Evolutionary conservation across 192 early-diverging fungal genomes (phyloP).

Genomic region (Linnemannia exigua): DNA sequence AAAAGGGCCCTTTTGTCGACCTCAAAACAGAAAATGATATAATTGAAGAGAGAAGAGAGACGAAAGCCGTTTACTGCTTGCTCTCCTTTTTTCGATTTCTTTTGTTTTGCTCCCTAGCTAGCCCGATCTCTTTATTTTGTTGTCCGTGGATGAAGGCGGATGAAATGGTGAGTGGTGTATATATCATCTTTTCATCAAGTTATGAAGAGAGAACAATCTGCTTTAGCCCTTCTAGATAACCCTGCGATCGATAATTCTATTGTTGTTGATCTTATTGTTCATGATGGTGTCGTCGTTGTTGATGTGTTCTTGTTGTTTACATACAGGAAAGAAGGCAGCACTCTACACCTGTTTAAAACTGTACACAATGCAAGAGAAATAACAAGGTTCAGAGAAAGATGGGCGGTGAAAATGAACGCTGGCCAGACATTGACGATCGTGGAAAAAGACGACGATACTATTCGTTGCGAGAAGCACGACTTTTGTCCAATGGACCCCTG

Average conservation of each 20-base stretch:
- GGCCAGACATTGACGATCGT: constrained; percentile 5
- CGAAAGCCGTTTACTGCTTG: constrained; percentile 1
- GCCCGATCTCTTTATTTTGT: neutral
- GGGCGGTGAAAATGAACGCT: neutral
- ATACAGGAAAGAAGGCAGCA: too few relatives aligned
- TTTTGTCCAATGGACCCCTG: constrained; percentile 4
- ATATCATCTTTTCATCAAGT: neutral
- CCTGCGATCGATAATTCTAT: too few relatives aligned
- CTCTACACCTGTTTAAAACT: neutral
- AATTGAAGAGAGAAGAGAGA: neutral
- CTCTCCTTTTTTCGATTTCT: neutral
- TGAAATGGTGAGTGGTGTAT: neutral
- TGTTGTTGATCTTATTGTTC: too few relatives aligned
- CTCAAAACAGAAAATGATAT: neutral
- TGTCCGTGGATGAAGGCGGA: neutral
- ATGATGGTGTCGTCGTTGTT: too few relatives aligned
- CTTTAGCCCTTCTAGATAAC: too few relatives aligned
- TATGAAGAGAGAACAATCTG: neutral
- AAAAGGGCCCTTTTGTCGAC: constrained; percentile 1
- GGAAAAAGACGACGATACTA: neutral
- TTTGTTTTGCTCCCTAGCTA: neutral
- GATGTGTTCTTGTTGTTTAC: too few relatives aligned
- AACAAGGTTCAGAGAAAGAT: neutral
- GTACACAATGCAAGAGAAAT: neutral
- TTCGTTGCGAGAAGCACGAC: neutral